Evolutionary conservation across 164 flowering plant genomes (phyloP).

Genomic region (Nymphaea thermarum): DNA sequence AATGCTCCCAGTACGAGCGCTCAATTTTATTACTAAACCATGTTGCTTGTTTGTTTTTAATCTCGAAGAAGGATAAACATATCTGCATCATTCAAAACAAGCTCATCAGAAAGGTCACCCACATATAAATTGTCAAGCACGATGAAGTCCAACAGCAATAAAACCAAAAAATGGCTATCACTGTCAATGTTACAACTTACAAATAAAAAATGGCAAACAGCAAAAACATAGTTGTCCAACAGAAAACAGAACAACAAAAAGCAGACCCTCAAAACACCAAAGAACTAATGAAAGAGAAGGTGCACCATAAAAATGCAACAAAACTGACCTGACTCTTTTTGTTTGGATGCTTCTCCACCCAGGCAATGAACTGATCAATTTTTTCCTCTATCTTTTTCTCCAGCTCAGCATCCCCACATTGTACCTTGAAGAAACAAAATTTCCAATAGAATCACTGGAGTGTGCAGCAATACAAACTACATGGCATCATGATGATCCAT

Average conservation of each 20-base stretch:
- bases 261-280: background rate
- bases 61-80: constrained; percentile 83
- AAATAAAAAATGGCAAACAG: background rate
- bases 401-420: constrained; percentile 83
- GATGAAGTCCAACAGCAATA: no score
- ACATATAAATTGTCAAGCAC: no score
- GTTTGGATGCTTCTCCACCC: constrained; percentile 97
- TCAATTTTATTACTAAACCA: constrained; percentile 86
- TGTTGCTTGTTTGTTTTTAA: constrained; percentile 70
- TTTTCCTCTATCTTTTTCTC: constrained; percentile 94
- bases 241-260: no score
- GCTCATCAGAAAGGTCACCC: background rate
- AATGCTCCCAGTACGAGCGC: constrained; percentile 89
- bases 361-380: constrained; percentile 76
- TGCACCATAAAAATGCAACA: background rate
- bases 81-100: constrained; percentile 35
- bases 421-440: constrained; percentile 35
- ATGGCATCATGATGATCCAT: no score
- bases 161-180: no score
- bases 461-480: no score
- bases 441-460: no score
- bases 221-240: background rate
- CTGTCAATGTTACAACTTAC: no score
- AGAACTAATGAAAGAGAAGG: background rate
- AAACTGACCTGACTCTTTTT: constrained; percentile 88